Base-by-base conservation (phyloP, 2,329 filamentous ascomycete species). In the Talaromyces sp. region DNA sequence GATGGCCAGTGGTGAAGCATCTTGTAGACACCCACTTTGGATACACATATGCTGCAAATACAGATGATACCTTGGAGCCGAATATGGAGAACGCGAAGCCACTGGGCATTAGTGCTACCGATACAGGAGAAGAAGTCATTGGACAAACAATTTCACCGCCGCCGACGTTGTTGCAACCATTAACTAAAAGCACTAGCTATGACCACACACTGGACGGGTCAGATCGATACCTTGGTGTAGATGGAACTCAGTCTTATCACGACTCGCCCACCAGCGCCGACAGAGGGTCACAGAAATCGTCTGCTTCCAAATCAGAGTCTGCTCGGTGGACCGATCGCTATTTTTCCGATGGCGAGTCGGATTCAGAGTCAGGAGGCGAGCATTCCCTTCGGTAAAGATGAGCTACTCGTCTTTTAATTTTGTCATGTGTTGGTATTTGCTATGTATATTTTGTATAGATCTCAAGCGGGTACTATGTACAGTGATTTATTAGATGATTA, bases 1-100 rank as follows among this genome's bases (percentile, higher is more conserved):
- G 95, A 2, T 99, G 95, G 95, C 95, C 95, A 0, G 95, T 99
- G 0, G 82, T 98, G 56, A 93, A 97, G 76, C 95, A 99, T 76
- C 79, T 98, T 23, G 94, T 95, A 58, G 93, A 98, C 69, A 92
- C 92, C 0, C 95, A 99, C 77, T 99, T 99, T 73, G 90, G 87
- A 59, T 90, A 96, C 71, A 87, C 87, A 0, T 85, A 84, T 55
- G 78, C 83, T 1, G 88, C 90, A 0, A 82, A 83, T 16, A 87
- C 84, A 0, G 82, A 86, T 1, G 90, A 93, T 68, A 86, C 89
- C 56, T 76, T 88, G 34, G 89, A 91, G 72, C 78, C 81, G 50
- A 83, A 81, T n/a, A 74, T 76, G 0, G 92, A 96, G 69, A 84
- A 89, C 10, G 91, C 91, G 0, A 85, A 88, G 66, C 81, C 81